Evolutionary conservation across 495 filamentous ascomycete genomes (phyloP).

Genomic region (Podospora pseudopauciseta): DNA sequence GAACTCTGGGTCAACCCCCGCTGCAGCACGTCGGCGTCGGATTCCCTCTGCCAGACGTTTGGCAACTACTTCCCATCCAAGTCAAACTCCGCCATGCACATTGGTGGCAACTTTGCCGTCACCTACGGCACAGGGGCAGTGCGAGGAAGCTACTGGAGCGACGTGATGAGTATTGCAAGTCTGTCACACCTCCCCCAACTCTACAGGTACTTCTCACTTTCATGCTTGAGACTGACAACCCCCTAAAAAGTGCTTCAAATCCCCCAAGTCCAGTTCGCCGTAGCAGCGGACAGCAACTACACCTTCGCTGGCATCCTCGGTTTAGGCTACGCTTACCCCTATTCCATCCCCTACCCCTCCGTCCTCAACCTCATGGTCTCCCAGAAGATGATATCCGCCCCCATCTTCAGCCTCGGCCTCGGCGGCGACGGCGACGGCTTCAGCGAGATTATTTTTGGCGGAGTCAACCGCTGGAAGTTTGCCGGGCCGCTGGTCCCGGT

Average conservation of each 20-base stretch:
- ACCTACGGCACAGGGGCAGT: conserved; percentile 43
- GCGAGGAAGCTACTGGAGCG: conserved; percentile 38
- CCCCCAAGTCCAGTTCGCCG: conserved; percentile 33
- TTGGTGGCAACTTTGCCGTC: conserved; percentile 35
- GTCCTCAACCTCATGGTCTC: conserved; percentile 61
- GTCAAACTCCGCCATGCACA: conserved; percentile 34
- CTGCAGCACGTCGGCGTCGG: conserved; percentile 38
- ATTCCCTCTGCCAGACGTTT: conserved; percentile 34
- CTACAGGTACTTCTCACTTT: background rate
- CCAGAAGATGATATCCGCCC: conserved; percentile 59
- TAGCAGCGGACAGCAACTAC: conserved; percentile 40
- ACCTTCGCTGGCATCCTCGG: conserved; percentile 43
- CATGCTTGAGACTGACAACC: background rate
- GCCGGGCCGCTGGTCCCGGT: conserved; percentile 41
- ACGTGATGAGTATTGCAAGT: conserved; percentile 37
- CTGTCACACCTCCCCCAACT: background rate
- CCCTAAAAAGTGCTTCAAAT: conserved; percentile 22
- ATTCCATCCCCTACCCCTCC: conserved; percentile 56
- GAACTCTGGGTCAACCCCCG: conserved; percentile 45
- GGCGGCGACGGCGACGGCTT: conserved; percentile 45
- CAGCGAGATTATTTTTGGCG: conserved; percentile 46
- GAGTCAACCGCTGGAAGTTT: conserved; percentile 43
- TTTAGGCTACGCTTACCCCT: conserved; percentile 39
- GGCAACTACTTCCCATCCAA: conserved; percentile 39
- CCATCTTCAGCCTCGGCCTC: conserved; percentile 68